Conservation (phyloP, 345 rosid species). For the Salix arbutifolia region DNA sequence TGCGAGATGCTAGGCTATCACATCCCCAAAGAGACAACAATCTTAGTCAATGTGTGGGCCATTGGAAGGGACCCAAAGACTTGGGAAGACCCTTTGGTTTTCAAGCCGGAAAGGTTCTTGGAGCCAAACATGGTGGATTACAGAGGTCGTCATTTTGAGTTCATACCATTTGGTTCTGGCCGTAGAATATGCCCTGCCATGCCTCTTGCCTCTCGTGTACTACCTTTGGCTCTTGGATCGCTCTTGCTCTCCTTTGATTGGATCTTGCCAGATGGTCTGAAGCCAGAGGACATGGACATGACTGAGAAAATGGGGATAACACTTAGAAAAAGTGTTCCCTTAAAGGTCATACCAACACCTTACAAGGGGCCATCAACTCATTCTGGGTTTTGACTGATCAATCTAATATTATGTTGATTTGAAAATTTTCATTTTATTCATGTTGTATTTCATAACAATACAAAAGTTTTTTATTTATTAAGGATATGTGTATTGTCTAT, state of each 20-base stretch:
- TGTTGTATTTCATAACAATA: no score
- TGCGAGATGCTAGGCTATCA: slow-evolving; percentile 53
- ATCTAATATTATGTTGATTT: no score
- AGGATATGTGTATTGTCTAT: no score
- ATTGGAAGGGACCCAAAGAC: slow-evolving; percentile 62
- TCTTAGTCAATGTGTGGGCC: slow-evolving; percentile 59
- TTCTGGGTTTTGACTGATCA: background rate
- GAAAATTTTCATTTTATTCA: no score
- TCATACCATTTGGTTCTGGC: slow-evolving; percentile 82
- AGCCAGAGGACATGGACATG: slow-evolving; percentile 60
- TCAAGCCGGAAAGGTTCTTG: slow-evolving; percentile 69
- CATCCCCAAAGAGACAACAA: slow-evolving; percentile 69
- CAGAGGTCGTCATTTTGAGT: slow-evolving; percentile 64
- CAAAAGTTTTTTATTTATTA: no score
- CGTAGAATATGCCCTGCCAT: slow-evolving; percentile 81
- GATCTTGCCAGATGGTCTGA: slow-evolving; percentile 42
- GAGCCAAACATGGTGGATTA: slow-evolving; percentile 38
- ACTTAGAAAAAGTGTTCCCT: slow-evolving; percentile 51
- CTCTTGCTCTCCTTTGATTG: slow-evolving; percentile 57
- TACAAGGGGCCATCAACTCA: background rate
- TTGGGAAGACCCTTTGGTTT: slow-evolving; percentile 44
- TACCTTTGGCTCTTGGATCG: slow-evolving; percentile 64
- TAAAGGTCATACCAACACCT: slow-evolving; percentile 54
- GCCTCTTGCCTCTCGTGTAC: slow-evolving; percentile 58
- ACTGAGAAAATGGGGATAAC: slow-evolving; percentile 63